Percentiles rank a stretch among this genome's conserved stretches.
These are phyloP conservation scores for Quercus aquifolioides DNA, from an alignment of 306 rosid species.

Conservation along the genomic window DNA sequence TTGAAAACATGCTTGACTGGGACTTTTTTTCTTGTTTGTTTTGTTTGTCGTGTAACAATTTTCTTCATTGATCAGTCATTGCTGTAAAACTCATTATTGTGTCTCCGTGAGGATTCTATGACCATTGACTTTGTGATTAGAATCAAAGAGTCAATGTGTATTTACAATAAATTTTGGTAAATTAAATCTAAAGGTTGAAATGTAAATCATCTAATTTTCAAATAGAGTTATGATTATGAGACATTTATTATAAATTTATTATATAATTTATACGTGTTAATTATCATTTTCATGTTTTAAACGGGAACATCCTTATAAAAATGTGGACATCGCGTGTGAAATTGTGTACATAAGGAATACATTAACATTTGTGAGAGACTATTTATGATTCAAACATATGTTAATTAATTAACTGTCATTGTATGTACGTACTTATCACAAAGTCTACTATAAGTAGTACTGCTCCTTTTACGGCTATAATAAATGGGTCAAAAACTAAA, in stretches of 20 bases:
- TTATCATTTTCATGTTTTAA: too few species aligned
- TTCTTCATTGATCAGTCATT: background rate
- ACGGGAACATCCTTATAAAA: too few species aligned
- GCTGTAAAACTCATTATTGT: background rate
- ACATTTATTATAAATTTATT: too few species aligned
- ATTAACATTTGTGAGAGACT: too few species aligned
- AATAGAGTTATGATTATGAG: too few species aligned
- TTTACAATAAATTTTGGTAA: too few species aligned
- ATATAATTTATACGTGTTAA: too few species aligned
- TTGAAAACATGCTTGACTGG: background rate
- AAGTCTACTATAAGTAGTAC: background rate
- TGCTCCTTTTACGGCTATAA: background rate
- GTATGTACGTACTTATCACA: background rate
- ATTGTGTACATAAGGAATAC: rapidly evolving
- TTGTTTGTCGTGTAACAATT: too few species aligned
- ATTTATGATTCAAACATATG: background rate
- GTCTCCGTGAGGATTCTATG: background rate
- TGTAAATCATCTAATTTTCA: background rate
- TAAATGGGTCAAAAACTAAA: background rate
- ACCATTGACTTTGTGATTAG: background rate
- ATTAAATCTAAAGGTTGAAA: too few species aligned
- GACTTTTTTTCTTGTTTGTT: background rate
- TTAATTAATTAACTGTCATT: background rate
- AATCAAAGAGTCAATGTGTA: background rate
- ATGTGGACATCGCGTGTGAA: too few species aligned